Percentiles rank a stretch among this genome's conserved stretches.
These are phyloP conservation scores for Endocalyx cinctus DNA, from an alignment of 2,329 filamentous ascomycete species.

Conservation along the genomic window DNA sequence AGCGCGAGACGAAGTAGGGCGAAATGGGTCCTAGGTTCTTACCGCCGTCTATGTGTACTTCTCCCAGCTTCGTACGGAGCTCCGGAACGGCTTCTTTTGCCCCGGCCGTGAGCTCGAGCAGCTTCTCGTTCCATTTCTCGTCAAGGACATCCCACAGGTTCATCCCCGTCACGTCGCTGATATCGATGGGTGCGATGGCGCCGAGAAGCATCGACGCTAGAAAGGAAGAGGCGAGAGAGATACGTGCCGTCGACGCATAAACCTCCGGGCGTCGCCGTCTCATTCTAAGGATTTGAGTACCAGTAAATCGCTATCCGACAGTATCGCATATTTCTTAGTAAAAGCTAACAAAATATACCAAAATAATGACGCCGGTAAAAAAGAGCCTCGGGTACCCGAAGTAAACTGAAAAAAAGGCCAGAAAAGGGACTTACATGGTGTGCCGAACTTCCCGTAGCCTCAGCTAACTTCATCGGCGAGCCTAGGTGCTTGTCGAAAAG, in stretches of 20 bases:
- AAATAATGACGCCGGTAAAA: too few relatives aligned
- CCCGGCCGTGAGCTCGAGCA: slow-evolving; percentile 73
- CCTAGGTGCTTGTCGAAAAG: slow-evolving; percentile 74
- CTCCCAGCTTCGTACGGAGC: slow-evolving; percentile 73
- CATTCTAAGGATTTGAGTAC: slow-evolving; percentile 92
- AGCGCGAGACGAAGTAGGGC: slow-evolving; percentile 72
- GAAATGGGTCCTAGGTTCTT: slow-evolving; percentile 71
- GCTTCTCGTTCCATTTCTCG: slow-evolving; percentile 66
- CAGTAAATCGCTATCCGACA: slow-evolving; percentile 73
- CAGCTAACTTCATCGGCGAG: slow-evolving; percentile 62
- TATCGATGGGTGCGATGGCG: slow-evolving; percentile 80
- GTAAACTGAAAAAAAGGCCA: background rate
- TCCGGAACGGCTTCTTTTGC: slow-evolving; percentile 52
- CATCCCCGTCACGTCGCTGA: slow-evolving; percentile 93
- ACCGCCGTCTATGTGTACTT: slow-evolving; percentile 76
- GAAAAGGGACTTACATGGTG: slow-evolving; percentile 67
- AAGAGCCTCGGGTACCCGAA: too few relatives aligned
- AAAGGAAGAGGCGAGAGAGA: slow-evolving; percentile 94
- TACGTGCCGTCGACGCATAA: slow-evolving; percentile 75
- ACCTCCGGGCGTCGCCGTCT: slow-evolving; percentile 73
- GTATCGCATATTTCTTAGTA: too few relatives aligned
- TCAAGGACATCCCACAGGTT: slow-evolving; percentile 88
- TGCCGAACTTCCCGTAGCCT: slow-evolving; percentile 83
- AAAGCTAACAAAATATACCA: too few relatives aligned
- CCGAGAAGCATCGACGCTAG: slow-evolving; percentile 87